Evolutionary conservation across 2,329 filamentous ascomycete genomes (phyloP), one percentile per base, ranked within the genome.

Genomic region (Fusarium xylarioides): DNA sequence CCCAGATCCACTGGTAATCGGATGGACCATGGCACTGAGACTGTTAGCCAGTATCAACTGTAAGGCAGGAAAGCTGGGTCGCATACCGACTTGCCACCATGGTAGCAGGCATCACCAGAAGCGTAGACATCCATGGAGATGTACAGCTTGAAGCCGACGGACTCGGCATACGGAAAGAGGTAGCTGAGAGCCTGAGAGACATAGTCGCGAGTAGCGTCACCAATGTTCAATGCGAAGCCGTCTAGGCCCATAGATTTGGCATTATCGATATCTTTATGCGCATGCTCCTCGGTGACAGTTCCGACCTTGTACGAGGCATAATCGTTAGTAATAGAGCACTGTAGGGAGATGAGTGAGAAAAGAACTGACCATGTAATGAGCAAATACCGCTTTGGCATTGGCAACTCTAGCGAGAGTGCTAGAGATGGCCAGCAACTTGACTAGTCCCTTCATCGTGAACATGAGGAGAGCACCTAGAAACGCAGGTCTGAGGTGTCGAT

Each of bases 31-130:
- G 23, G 49, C 49, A 53, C 49, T 37, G 23, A 3, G 10, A 9
- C 10, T 16, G 10, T 37, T 21, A 53, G 23, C 12, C 3, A 26
- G 19, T 3, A 15, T 35, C 3, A 21, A 5, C 8, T 4, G 11
- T 4, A 12, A 32, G 3, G 5, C 7, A 23, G 15, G 5, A 34
- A 21, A 2, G 1, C 1, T 18, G 14, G 1, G 8, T 12, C 2
- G 28, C 32, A 6, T 37, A 53, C 49, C 5, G 49, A 53, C 19
- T 53, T 53, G 9, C 23, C 49, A 5, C 49, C 32, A 35, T 53
- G 32, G 14, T 37, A 53, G 7, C 49, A 53, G 18, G 32, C 49
- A 12, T 53, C 49, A 2, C 49, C 49, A 35, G 49, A 53, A 12
- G 49, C 49, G 10, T 53, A 37, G 23, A 53, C 49, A 35, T 53